phyloP scores from a whole-genome alignment of 208 protist genomes.

The Balamuthia mandrillaris region DNA sequence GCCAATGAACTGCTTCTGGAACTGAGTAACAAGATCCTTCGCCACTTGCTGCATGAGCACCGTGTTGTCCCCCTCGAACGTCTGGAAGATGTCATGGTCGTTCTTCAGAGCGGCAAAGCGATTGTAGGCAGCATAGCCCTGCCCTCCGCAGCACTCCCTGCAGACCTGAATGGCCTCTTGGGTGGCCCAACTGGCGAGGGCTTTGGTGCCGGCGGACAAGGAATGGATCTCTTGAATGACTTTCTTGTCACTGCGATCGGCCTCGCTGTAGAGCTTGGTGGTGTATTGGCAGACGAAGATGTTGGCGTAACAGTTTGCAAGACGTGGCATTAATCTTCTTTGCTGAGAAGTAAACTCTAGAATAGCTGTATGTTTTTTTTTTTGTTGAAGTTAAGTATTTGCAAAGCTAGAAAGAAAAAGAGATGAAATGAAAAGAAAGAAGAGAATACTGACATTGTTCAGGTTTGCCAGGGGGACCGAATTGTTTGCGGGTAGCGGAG shows the following conservation, averaged over 20 bases:
- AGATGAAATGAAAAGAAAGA: background rate
- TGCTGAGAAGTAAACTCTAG: conserved; percentile 1
- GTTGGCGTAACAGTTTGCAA: conserved; percentile 12
- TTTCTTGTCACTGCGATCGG: background rate
- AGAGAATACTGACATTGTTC: background rate
- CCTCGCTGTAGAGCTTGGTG: background rate
- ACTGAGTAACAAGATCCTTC: conserved; percentile 10
- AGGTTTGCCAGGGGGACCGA: conserved; percentile 12
- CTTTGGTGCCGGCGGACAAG: background rate
- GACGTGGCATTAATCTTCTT: background rate
- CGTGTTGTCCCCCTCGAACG: conserved; percentile 17
- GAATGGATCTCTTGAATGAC: background rate
- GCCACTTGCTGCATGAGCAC: conserved; percentile 24
- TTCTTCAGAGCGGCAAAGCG: background rate
- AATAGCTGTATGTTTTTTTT: background rate
- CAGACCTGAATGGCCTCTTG: conserved; percentile 6
- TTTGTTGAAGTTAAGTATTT: too few species aligned
- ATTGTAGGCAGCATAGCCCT: conserved; percentile 9
- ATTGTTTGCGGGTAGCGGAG: background rate
- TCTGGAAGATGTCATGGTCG: conserved; percentile 11
- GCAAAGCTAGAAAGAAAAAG: background rate
- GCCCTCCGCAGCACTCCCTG: conserved; percentile 13
- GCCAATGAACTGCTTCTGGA: background rate
- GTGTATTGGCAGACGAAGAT: background rate
- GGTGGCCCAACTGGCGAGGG: background rate